Base-by-base conservation (phyloP, 129 eudicot species). In the Mikania micrantha region DNA sequence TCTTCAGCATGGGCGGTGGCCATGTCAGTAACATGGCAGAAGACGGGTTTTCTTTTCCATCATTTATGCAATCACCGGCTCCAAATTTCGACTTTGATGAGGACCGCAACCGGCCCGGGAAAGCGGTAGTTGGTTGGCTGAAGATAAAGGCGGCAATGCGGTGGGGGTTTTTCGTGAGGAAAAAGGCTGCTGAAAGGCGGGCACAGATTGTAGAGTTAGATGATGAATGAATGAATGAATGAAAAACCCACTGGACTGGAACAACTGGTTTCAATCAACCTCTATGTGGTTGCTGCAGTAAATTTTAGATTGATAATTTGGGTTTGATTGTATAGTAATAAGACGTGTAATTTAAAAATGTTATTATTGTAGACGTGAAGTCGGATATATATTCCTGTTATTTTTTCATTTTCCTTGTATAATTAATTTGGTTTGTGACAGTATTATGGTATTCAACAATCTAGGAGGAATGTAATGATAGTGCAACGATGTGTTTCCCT, bases 71-170 rank as follows among this genome's bases (percentile, higher is more conserved):
- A 0, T 72, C 96, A 17, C 96, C 97, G 4, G 80, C 89, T 16
- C 85, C 82, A 17, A 77, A 79, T 57, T 88, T 83, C 27, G 65
- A 60, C 60, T 83, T 74, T 57, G 85, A 78, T 32, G 95, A 83
- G 71, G 97, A 85, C 48, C 86, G 84, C 7, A 34, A 66, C 60
- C 93, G 94, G 11, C 69, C 96, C 0, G 97, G 90, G 41, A 91
- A 85, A 75, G 97, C 97, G 20, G 97, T 85, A 40, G 97, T 84
- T 29, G 98, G 98, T 31, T 92, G 98, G 98, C 75, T 92, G 69
- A 92, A 92, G 81, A 88, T 92, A 17, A 92, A 92, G 81, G 98
- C 98, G 39, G 98, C 98, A 1, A 88, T 92, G 96, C 84, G 98
- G 74, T 92, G 98, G 98, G 98, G 98, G 13, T 88, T 92, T 47